A percentile compares a stretch with the other conserved stretches of the same genome.
Evolutionary conservation across 192 early-diverging fungal species (phyloP).

Genomic region (Mortierella hygrophila): DNA sequence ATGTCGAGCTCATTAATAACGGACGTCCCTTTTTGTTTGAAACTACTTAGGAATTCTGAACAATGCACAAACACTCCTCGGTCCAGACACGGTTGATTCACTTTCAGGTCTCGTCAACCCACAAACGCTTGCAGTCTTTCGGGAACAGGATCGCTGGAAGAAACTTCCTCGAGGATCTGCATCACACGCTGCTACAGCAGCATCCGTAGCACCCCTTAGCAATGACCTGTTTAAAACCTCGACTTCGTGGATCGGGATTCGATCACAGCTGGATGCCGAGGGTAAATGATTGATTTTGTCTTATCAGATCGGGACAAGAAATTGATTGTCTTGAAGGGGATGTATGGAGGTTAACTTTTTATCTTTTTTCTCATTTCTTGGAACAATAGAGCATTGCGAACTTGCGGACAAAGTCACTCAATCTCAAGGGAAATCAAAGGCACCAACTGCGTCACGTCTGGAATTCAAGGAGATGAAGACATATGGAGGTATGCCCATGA

Average conservation of each 20-base stretch:
- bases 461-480: conserved; percentile 62
- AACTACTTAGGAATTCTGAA: conserved; percentile 41
- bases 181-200: not conserved
- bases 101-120: conserved; percentile 60
- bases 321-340: not conserved
- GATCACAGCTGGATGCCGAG: conserved; percentile 52
- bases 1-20: not conserved
- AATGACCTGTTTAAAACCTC: conserved; percentile 36
- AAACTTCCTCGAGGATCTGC: conserved; percentile 31
- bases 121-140: conserved; percentile 60
- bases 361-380: not conserved
- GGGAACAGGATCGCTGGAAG: conserved; percentile 63
- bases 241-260: conserved; percentile 40
- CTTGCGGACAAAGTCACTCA: conserved; percentile 37
- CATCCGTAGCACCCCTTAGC: conserved; percentile 12
- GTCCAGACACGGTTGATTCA: conserved; percentile 33
- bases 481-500: conserved; percentile 68
- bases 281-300: conserved; percentile 7
- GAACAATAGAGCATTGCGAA: conserved; percentile 27
- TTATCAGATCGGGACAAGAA: not conserved
- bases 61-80: conserved; percentile 50
- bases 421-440: conserved; percentile 30
- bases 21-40: not conserved
- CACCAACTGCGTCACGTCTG: conserved; percentile 50
- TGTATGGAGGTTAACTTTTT: not conserved